phyloP scores from a whole-genome alignment of 2,329 filamentous ascomycete genomes.

The Atkinsonella hypoxylon region DNA sequence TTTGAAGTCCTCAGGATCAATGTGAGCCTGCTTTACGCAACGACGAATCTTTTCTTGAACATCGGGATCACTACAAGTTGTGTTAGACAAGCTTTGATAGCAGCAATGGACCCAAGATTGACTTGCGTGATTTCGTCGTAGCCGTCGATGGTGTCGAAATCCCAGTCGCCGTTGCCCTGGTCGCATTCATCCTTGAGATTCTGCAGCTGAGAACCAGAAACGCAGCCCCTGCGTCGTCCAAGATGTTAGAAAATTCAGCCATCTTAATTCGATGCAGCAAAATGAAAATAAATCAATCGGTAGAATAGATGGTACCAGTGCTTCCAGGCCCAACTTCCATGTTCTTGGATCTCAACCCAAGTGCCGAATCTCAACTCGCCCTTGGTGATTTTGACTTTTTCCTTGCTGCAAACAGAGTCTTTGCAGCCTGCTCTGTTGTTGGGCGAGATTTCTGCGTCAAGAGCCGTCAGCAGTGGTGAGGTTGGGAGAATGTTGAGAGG shows the following conservation, averaged over 20 bases:
- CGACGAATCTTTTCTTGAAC: slow-evolving; percentile 61
- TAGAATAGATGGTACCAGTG: slow-evolving; percentile 59
- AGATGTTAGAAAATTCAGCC: not conserved
- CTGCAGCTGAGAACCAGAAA: slow-evolving; percentile 61
- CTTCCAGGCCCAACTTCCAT: slow-evolving; percentile 62
- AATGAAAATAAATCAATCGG: not conserved
- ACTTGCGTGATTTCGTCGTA: slow-evolving; percentile 58
- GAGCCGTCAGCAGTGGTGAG: not conserved
- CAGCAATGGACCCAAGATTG: not conserved
- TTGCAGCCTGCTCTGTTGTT: slow-evolving; percentile 65
- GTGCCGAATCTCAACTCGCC: slow-evolving; percentile 67
- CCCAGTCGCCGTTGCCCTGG: slow-evolving; percentile 32
- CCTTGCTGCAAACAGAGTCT: slow-evolving; percentile 60
- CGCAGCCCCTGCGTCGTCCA: slow-evolving; percentile 60
- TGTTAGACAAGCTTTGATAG: not conserved
- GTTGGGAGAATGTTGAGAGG: not conserved
- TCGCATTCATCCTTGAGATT: slow-evolving; percentile 49
- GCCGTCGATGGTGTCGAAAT: slow-evolving; percentile 63
- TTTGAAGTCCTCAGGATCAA: slow-evolving; percentile 78
- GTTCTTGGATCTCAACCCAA: slow-evolving; percentile 51
- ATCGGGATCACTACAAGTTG: slow-evolving; percentile 37
- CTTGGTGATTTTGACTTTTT: slow-evolving; percentile 59
- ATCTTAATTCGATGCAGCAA: not conserved
- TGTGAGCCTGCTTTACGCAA: slow-evolving; percentile 64
- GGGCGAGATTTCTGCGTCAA: slow-evolving; percentile 53